phyloP scores from a whole-genome alignment of 441 rosid species.

The Erysimum pusillum region DNA sequence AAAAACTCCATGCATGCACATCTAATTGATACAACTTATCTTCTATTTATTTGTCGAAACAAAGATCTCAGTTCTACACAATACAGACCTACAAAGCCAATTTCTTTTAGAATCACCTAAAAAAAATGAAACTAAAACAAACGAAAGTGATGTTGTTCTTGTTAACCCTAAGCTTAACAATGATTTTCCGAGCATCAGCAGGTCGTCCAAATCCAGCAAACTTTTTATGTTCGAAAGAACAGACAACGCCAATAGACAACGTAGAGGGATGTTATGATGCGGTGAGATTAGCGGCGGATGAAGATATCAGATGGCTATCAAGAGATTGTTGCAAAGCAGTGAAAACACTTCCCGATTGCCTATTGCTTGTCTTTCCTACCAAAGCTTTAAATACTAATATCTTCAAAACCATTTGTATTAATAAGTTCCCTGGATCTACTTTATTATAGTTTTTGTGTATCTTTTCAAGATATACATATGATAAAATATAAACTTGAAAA shows the following conservation, averaged over 20 bases:
- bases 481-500: not conserved
- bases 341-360: conserved; percentile 9
- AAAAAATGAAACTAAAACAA: not conserved
- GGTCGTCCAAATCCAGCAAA: not conserved
- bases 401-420: conserved; percentile 19
- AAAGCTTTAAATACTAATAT: not conserved
- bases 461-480: not conserved
- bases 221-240: not conserved
- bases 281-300: not conserved
- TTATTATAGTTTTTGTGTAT: not conserved
- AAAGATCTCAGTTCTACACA: not conserved
- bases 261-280: conserved; percentile 21
- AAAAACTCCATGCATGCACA: not conserved
- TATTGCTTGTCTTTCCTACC: not conserved
- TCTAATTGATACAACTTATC: not conserved
- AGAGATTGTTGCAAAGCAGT: conserved; percentile 31
- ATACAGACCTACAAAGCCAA: not conserved
- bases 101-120: too few relatives aligned
- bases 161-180: not conserved
- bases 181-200: conserved; percentile 10
- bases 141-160: not conserved
- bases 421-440: not conserved
- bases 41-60: not conserved
- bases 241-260: not conserved
- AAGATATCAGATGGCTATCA: conserved; percentile 20